Percentiles rank a stretch among this genome's conserved stretches.
phyloP scores from a whole-genome alignment of 2,329 filamentous ascomycete species.

The Ceratocystis cacaofunesta region DNA sequence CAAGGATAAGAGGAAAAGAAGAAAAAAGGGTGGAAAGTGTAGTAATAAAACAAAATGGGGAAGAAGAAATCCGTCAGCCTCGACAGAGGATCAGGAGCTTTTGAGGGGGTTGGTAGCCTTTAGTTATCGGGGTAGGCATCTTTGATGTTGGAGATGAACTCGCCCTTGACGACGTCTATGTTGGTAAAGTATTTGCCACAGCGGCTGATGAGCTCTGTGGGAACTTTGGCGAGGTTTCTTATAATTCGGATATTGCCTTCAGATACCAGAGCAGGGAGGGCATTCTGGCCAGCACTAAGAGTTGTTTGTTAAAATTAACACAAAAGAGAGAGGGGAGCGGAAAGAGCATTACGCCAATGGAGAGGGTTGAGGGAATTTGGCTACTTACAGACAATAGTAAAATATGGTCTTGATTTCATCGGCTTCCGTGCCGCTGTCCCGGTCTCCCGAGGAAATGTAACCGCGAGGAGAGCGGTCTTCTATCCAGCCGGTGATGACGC shows the following conservation, averaged over 20 bases:
- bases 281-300: slow-evolving; percentile 9
- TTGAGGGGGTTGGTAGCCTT: slow-evolving; percentile 1
- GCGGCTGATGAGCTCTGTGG: slow-evolving; percentile 45
- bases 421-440: slow-evolving; percentile 27
- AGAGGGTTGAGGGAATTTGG: background rate
- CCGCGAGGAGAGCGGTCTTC: slow-evolving; percentile 22
- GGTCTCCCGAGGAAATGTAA: background rate
- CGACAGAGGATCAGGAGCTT: background rate
- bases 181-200: slow-evolving; percentile 81
- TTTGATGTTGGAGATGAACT: slow-evolving; percentile 65
- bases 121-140: slow-evolving; percentile 82
- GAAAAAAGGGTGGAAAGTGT: background rate
- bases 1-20: background rate
- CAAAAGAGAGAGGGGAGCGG: background rate
- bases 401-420: slow-evolving; percentile 46
- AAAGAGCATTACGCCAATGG: background rate
- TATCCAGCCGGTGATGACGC: slow-evolving; percentile 81
- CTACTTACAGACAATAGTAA: slow-evolving; percentile 72
- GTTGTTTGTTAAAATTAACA: background rate
- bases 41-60: slow-evolving; percentile 9
- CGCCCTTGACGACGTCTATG: slow-evolving; percentile 51
- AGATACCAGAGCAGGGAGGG: slow-evolving; percentile 23
- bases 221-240: slow-evolving; percentile 30
- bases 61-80: background rate
- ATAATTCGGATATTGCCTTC: slow-evolving; percentile 68